Conservation (phyloP, 1,284 basidiomycete genomes). For the Apiotrichum veenhuisii region DNA sequence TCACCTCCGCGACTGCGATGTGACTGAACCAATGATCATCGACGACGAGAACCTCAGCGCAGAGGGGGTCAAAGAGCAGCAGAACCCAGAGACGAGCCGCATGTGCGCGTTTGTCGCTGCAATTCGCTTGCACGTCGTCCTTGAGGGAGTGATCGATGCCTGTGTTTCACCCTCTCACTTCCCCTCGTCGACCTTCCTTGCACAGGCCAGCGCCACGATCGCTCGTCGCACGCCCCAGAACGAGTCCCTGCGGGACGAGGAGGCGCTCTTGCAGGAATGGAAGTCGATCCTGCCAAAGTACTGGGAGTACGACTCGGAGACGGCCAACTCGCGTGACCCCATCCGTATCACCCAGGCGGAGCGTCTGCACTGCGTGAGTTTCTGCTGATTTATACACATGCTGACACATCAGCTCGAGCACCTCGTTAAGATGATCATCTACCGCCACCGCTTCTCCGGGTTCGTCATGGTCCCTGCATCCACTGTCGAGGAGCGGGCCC, state of each 20-base stretch:
- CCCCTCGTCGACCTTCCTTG: constrained; percentile 48
- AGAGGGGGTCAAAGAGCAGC: constrained; percentile 65
- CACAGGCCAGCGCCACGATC: constrained; percentile 48
- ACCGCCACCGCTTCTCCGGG: constrained; percentile 51
- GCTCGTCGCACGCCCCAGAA: constrained; percentile 46
- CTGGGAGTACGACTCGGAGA: constrained; percentile 75
- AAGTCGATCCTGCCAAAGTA: constrained; percentile 64
- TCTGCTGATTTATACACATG: constrained; percentile 1
- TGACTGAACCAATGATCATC: constrained; percentile 72
- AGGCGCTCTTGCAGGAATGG: constrained; percentile 73
- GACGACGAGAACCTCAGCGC: constrained; percentile 81
- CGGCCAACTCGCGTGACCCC: constrained; percentile 75
- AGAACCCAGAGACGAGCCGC: constrained; percentile 65
- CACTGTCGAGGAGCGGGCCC: constrained; percentile 44
- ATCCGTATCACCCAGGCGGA: constrained; percentile 82
- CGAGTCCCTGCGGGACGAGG: constrained; percentile 71
- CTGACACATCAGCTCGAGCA: constrained; percentile 58
- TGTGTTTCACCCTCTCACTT: constrained; percentile 50
- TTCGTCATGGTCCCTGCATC: constrained; percentile 49
- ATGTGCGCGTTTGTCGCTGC: constrained; percentile 73
- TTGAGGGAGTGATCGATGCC: constrained; percentile 62
- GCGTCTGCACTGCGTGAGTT: constrained; percentile 62
- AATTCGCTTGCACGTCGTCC: constrained; percentile 71
- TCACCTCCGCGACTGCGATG: constrained; percentile 78
- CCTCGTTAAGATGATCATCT: constrained; percentile 65